phyloP scores from a whole-genome alignment of 2,329 filamentous ascomycete species.

The Colletotrichum aenigma region DNA sequence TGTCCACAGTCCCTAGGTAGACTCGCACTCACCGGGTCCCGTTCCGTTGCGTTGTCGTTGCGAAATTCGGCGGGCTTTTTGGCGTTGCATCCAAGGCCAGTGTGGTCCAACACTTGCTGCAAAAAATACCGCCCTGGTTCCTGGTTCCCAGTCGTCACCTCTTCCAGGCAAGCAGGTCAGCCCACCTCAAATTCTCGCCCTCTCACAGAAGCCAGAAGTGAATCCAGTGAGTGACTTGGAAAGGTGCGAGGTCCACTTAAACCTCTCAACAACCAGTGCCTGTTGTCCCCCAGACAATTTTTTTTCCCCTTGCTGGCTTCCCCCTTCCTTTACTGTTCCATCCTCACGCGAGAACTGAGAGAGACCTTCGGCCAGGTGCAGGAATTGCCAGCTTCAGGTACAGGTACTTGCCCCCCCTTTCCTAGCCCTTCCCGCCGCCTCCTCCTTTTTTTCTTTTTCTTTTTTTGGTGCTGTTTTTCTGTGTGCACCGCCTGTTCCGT shows the following conservation, averaged over 20 bases:
- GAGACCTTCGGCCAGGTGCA: neutral
- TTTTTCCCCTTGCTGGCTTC: neutral
- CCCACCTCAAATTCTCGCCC: neutral
- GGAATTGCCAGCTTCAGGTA: neutral
- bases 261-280: conserved; percentile 24
- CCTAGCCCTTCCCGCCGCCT: neutral
- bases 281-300: conserved; percentile 12
- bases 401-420: neutral
- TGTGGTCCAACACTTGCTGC: conserved; percentile 12
- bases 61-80: conserved; percentile 8
- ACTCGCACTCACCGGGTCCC: neutral
- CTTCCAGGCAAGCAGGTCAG: neutral
- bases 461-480: neutral
- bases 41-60: neutral
- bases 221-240: conserved; percentile 5
- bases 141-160: neutral
- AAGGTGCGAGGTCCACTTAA: conserved; percentile 21
- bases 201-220: neutral
- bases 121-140: neutral
- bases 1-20: neutral
- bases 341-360: conserved; percentile 13
- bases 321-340: conserved; percentile 4
- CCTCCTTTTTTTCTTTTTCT: neutral
- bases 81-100: neutral
- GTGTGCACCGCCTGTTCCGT: neutral